Conservation (phyloP, 148 eudicot species). For the Nepenthes gracilis region DNA sequence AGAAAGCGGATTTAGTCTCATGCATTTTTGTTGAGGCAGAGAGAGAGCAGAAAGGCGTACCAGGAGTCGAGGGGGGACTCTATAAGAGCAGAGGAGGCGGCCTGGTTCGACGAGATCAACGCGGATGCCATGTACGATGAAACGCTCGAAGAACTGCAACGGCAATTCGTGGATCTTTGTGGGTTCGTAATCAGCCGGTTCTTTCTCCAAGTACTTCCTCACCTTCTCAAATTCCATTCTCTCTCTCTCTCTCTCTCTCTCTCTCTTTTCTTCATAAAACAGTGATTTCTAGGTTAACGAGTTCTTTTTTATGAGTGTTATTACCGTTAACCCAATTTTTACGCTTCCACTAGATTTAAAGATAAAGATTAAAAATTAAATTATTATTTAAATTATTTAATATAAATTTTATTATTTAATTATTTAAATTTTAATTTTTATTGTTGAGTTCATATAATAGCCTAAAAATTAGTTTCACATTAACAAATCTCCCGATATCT, state of each 20-base stretch:
- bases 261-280: neutral
- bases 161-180: slow-evolving; percentile 52
- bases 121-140: slow-evolving; percentile 40
- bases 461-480: too few relatives aligned
- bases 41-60: slow-evolving; percentile 12
- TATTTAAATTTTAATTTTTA: too few relatives aligned
- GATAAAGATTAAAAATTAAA: too few relatives aligned
- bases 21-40: neutral
- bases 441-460: too few relatives aligned
- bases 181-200: slow-evolving; percentile 19
- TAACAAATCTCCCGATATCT: too few relatives aligned
- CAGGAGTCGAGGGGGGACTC: slow-evolving; percentile 62
- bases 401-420: too few relatives aligned
- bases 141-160: slow-evolving; percentile 42
- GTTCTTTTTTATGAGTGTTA: too few relatives aligned
- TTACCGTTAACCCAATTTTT: too few relatives aligned
- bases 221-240: slow-evolving; percentile 45
- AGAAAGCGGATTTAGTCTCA: slow-evolving; percentile 2
- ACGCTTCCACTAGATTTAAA: too few relatives aligned
- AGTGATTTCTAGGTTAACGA: too few relatives aligned
- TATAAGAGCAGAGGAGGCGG: slow-evolving; percentile 59
- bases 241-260: neutral
- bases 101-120: slow-evolving; percentile 44
- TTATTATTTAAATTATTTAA: too few relatives aligned
- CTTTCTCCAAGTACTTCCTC: slow-evolving; percentile 45